Evolutionary conservation across 768 basidiomycete species (phyloP), one percentile per base, ranked within the genome.

Genomic region (Hortiboletus flavorubellus): DNA sequence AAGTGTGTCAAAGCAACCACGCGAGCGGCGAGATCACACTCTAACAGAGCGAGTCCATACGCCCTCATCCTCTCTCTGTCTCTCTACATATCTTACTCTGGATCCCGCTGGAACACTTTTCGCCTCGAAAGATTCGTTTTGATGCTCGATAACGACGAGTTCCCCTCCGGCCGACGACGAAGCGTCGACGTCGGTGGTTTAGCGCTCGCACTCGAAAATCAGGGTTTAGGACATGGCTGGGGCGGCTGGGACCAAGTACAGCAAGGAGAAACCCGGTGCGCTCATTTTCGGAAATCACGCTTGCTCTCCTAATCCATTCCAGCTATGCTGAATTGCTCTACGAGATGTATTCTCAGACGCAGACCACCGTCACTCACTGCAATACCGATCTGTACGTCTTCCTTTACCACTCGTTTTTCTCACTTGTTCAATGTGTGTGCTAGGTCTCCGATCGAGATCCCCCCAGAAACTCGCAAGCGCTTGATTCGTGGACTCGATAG

Each of bases 141-240:
- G 46, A 72, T 72, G 70, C 48, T 73, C 34, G 61, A 61, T 46
- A 68, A 59, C 51, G 68, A 71, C 48, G 72, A 70, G 35, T 60
- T 50, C 31, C 46, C 55, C 45, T 66, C 68, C 42, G 72, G 65
- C 37, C 73, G 82, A 55, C 77, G 93, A 50, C 76, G 90, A 45
- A 93, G 90, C 67, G 92, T 94, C 53, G 94, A 98, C 71, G 80
- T 91, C 41, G 94, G 94, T 12, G 94, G 93, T 33, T 80, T 98
- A 55, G 84, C 86, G 54, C 85, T 93, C 46, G 92, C 93, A 1
- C 81, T 89, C 47, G 77, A 74, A 54, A 82, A 81, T 60, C 75
- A 70, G 45, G 82, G 81, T 41, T 75, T 81, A 55, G 87, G 90
- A 29, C 81, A 83, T 64, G 88, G 88, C 37, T 88, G 90, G 87